These are phyloP conservation scores for Aspergillus nomiae DNA, from an alignment of 2,329 filamentous ascomycete genomes.

Conservation along the genomic window DNA sequence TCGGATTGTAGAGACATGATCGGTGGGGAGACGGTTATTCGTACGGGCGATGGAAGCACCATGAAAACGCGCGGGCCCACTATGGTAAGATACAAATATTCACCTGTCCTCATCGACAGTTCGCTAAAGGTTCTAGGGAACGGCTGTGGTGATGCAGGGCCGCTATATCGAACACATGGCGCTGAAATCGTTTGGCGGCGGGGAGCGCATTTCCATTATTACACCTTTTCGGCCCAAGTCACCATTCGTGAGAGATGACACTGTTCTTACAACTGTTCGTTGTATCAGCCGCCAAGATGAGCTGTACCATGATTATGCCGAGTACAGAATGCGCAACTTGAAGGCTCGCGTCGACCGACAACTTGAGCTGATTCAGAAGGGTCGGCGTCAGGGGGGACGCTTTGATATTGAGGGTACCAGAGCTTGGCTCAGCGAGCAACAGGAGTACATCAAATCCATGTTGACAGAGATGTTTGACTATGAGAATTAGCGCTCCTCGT, in stretches of 20 bases:
- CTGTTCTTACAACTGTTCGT: not conserved
- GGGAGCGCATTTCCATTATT: not conserved
- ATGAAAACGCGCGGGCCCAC: not conserved
- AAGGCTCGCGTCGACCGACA: not conserved
- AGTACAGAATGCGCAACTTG: not conserved
- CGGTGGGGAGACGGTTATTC: conserved; percentile 56
- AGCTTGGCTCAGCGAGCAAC: not conserved
- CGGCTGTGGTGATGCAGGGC: conserved; percentile 6
- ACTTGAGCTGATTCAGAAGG: not conserved
- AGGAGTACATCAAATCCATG: not conserved
- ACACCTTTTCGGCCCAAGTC: not conserved
- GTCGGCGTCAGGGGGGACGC: not conserved
- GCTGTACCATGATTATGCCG: not conserved
- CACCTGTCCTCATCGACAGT: not conserved
- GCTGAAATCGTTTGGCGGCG: conserved; percentile 1
- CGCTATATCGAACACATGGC: conserved; percentile 7
- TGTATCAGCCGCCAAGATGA: not conserved
- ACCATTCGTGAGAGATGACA: not conserved
- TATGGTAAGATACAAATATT: conserved; percentile 9
- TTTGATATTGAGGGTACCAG: not conserved
- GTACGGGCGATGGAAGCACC: conserved; percentile 16
- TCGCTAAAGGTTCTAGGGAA: not conserved
- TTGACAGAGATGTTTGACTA: not conserved
- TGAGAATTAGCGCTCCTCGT: not conserved
- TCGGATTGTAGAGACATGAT: conserved; percentile 63